Conservation (phyloP, 164 flowering plant genomes). For the Dillenia suffruticosa region DNA sequence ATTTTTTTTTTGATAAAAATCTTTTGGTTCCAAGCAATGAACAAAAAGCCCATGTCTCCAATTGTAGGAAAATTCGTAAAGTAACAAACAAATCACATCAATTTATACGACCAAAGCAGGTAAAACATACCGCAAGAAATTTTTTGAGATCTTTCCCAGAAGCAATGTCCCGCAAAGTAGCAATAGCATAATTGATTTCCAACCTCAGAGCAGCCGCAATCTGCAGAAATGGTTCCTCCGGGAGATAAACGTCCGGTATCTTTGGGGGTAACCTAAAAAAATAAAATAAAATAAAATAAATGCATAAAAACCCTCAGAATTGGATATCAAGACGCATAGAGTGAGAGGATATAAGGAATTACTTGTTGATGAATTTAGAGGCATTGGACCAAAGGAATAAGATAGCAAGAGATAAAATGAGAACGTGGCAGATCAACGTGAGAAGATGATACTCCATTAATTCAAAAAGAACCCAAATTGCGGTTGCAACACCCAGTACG, state of each 20-base stretch:
- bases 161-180: conserved; percentile 36
- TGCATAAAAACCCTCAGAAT: neutral
- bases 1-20: no score
- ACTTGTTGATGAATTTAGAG: conserved; percentile 60
- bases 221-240: conserved; percentile 51
- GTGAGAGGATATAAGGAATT: conserved; percentile 13
- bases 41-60: neutral
- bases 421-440: conserved; percentile 61
- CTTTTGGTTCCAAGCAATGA: neutral
- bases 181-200: conserved; percentile 36
- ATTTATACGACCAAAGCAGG: neutral
- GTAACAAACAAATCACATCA: no score
- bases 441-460: conserved; percentile 74
- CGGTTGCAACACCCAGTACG: conserved; percentile 55
- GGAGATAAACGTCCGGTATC: conserved; percentile 57
- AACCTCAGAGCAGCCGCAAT: conserved; percentile 37
- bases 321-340: neutral
- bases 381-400: conserved; percentile 78
- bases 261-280: conserved; percentile 49
- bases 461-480: conserved; percentile 77
- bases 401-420: conserved; percentile 45
- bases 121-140: conserved; percentile 31
- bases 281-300: neutral
- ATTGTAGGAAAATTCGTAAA: no score
- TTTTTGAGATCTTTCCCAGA: conserved; percentile 44